Conservation (phyloP, 2,329 filamentous ascomycete genomes). For the Calonectria crousiana region DNA sequence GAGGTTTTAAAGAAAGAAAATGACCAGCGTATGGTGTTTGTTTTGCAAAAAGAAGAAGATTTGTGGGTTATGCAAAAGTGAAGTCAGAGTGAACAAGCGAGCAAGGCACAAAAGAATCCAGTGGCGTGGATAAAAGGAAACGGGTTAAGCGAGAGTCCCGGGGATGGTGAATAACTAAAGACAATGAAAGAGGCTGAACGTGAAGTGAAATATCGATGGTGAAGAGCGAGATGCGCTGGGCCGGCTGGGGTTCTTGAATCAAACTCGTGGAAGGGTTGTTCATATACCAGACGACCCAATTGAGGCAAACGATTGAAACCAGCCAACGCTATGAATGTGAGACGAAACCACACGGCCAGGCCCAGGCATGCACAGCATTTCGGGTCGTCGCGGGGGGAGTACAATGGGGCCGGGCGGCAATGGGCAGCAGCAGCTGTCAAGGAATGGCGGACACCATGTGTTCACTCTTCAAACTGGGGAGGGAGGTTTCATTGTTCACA, state of each 20-base stretch:
- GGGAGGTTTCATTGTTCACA: neutral
- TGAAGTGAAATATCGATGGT: neutral
- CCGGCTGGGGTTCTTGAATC: conserved; percentile 7
- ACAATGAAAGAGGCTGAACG: neutral
- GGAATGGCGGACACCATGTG: neutral
- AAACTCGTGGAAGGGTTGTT: neutral
- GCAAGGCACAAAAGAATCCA: neutral
- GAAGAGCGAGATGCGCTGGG: conserved; percentile 15
- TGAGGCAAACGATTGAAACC: neutral
- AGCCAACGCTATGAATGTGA: conserved; percentile 2
- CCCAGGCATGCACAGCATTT: conserved; percentile 10
- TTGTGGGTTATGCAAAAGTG: conserved; percentile 1
- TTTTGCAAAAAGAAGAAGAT: neutral
- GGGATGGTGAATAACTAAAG: conserved; percentile 16
- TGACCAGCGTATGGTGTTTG: neutral
- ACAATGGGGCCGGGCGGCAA: neutral
- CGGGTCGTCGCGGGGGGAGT: neutral
- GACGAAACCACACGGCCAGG: conserved; percentile 13
- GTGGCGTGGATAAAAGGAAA: neutral
- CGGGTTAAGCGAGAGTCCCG: neutral
- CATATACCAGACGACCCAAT: neutral
- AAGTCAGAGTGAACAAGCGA: neutral
- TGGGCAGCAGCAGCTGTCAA: neutral
- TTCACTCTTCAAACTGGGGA: neutral
- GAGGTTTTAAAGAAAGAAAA: neutral